Evolutionary conservation across 495 filamentous ascomycete genomes (phyloP).

Genomic region (Penicillium psychrofluorescens): DNA sequence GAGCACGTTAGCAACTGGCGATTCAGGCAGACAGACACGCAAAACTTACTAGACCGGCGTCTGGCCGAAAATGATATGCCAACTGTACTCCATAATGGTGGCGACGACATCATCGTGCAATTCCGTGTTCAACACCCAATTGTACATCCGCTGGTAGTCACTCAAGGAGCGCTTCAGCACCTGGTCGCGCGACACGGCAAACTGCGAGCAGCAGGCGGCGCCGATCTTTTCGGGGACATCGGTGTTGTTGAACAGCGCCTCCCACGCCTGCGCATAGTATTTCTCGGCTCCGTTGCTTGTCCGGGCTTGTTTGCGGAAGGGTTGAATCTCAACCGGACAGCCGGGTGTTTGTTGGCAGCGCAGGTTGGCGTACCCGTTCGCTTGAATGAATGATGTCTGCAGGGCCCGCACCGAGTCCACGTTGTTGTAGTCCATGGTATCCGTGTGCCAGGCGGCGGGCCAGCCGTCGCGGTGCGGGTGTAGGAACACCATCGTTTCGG

Average conservation of each 20-base stretch:
- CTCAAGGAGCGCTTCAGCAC: slow-evolving; percentile 38
- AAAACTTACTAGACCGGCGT: slow-evolving; percentile 41
- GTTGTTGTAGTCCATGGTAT: slow-evolving; percentile 37
- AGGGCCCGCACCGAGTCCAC: slow-evolving; percentile 33
- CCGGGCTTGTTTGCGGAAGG: slow-evolving; percentile 36
- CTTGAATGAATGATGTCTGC: slow-evolving; percentile 25
- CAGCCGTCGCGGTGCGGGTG: slow-evolving; percentile 36
- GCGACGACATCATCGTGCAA: slow-evolving; percentile 38
- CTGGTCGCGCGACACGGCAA: slow-evolving; percentile 52
- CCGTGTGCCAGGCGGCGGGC: slow-evolving; percentile 39
- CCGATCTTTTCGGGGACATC: slow-evolving; percentile 42
- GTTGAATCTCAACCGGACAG: slow-evolving; percentile 34
- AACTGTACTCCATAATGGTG: slow-evolving; percentile 45
- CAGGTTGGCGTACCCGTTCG: slow-evolving; percentile 34
- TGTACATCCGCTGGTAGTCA: slow-evolving; percentile 50
- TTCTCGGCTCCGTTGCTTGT: slow-evolving; percentile 43
- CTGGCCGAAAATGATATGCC: slow-evolving; percentile 50
- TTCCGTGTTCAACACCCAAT: slow-evolving; percentile 51
- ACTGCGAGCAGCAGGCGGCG: slow-evolving; percentile 61
- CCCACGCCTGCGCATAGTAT: slow-evolving; percentile 36
- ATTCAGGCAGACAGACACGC: neutral
- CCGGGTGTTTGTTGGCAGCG: slow-evolving; percentile 36
- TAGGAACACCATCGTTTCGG: slow-evolving; percentile 32
- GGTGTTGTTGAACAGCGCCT: slow-evolving; percentile 33
- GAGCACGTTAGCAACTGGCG: slow-evolving; percentile 4